These are phyloP conservation scores for Phytophthora chlamydospora DNA, from an alignment of 352 stramenopile genomes.

Conservation along the genomic window DNA sequence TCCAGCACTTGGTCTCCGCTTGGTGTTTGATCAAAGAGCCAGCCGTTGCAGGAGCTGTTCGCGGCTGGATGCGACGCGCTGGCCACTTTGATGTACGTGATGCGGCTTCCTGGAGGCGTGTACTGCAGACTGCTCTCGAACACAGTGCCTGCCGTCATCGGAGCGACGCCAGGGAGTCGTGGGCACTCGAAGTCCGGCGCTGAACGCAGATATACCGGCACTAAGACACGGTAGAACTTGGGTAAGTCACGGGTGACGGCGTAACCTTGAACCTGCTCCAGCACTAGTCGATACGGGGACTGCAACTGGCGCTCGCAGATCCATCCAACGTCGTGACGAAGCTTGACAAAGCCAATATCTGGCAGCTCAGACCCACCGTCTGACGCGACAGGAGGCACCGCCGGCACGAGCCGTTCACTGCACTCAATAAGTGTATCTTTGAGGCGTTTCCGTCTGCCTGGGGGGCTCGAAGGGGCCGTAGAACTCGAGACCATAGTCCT, in stretches of 20 bases:
- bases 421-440: slow-evolving; percentile 81
- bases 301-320: slow-evolving; percentile 70
- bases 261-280: slow-evolving; percentile 78
- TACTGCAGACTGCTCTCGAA: slow-evolving; percentile 85
- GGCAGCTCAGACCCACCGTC: slow-evolving; percentile 29
- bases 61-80: slow-evolving; percentile 47
- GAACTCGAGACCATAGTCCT: slow-evolving; percentile 6
- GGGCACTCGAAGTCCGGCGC: slow-evolving; percentile 82
- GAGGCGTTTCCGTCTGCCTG: slow-evolving; percentile 57
- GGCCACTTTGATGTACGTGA: slow-evolving; percentile 84
- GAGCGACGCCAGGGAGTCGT: slow-evolving; percentile 65
- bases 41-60: slow-evolving; percentile 56
- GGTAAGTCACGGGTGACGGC: slow-evolving; percentile 67
- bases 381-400: slow-evolving; percentile 13
- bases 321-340: slow-evolving; percentile 83
- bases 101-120: slow-evolving; percentile 70
- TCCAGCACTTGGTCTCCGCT: slow-evolving; percentile 74
- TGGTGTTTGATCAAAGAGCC: slow-evolving; percentile 71
- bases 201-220: slow-evolving; percentile 70
- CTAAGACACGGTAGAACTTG: slow-evolving; percentile 80
- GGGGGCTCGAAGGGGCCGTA: slow-evolving; percentile 37
- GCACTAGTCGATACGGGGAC: slow-evolving; percentile 50
- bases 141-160: slow-evolving; percentile 69
- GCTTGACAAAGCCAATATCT: slow-evolving; percentile 75
- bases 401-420: slow-evolving; percentile 73